Conservation (phyloP, 371 early-diverging fungal genomes). For the Rhizopus delemar region DNA sequence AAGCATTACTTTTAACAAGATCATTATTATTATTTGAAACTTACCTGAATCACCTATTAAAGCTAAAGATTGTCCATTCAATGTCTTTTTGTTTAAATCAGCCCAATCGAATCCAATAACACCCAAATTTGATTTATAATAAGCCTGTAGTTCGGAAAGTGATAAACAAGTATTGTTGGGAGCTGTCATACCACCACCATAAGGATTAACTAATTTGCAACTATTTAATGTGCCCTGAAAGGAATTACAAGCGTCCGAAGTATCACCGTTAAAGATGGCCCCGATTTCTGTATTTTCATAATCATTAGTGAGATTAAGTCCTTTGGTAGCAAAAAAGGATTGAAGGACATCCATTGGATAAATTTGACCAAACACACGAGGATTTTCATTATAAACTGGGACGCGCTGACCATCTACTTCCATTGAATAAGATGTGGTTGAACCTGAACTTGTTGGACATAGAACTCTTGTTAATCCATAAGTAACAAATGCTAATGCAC, state of each 20-base stretch:
- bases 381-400: constrained; percentile 40
- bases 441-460: constrained; percentile 31
- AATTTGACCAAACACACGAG: constrained; percentile 53
- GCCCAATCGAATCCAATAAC: constrained; percentile 45
- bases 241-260: constrained; percentile 29
- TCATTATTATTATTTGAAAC: constrained; percentile 5
- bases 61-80: constrained; percentile 31
- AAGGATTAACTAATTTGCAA: constrained; percentile 50
- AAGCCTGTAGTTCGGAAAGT: constrained; percentile 29
- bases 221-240: constrained; percentile 26
- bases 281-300: constrained; percentile 55
- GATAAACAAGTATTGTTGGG: constrained; percentile 39
- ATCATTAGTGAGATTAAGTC: constrained; percentile 47
- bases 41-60: constrained; percentile 56
- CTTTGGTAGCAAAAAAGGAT: constrained; percentile 39
- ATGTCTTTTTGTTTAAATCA: constrained; percentile 32
- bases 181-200: constrained; percentile 38
- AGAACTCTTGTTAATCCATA: constrained; percentile 61
- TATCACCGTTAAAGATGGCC: constrained; percentile 51
- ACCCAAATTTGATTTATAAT: constrained; percentile 17
- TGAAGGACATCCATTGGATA: constrained; percentile 46
- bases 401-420: constrained; percentile 28
- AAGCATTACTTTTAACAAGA: neutral
- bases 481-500: constrained; percentile 62
- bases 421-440: constrained; percentile 22